Conservation (phyloP, 2,329 filamentous ascomycete species). For the Epicoccum sorghinum region DNA sequence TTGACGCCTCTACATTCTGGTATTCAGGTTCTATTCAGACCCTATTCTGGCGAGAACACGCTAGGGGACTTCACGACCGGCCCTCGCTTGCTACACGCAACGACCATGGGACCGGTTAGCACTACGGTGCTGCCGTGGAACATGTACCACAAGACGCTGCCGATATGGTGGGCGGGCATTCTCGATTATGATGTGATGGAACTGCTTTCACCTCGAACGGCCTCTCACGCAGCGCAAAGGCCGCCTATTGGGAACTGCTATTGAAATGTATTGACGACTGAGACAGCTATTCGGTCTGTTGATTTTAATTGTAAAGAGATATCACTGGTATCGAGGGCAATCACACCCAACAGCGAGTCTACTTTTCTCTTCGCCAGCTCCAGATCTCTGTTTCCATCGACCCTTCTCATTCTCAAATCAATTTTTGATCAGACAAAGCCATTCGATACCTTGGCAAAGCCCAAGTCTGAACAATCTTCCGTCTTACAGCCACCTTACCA, state of each 20-base stretch:
- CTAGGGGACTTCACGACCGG: background rate
- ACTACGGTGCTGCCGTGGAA: conserved; percentile 2
- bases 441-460: background rate
- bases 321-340: background rate
- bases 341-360: background rate
- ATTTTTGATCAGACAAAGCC: background rate
- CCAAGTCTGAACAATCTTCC: background rate
- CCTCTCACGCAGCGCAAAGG: background rate
- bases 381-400: background rate
- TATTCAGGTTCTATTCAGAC: conserved; percentile 13
- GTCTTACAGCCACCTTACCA: background rate
- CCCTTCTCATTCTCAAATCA: background rate
- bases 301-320: background rate
- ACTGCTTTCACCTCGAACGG: conserved; percentile 22
- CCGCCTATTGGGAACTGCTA: conserved; percentile 21
- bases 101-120: conserved; percentile 7
- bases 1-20: conserved; percentile 1
- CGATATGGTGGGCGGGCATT: conserved; percentile 3
- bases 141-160: conserved; percentile 9
- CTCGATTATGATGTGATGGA: background rate
- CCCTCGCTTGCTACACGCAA: background rate
- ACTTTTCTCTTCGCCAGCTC: background rate
- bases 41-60: conserved; percentile 3
- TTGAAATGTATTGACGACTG: conserved; percentile 33
- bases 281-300: conserved; percentile 22